phyloP scores from a whole-genome alignment of 345 rosid genomes.

The Eucalyptus decipiens region DNA sequence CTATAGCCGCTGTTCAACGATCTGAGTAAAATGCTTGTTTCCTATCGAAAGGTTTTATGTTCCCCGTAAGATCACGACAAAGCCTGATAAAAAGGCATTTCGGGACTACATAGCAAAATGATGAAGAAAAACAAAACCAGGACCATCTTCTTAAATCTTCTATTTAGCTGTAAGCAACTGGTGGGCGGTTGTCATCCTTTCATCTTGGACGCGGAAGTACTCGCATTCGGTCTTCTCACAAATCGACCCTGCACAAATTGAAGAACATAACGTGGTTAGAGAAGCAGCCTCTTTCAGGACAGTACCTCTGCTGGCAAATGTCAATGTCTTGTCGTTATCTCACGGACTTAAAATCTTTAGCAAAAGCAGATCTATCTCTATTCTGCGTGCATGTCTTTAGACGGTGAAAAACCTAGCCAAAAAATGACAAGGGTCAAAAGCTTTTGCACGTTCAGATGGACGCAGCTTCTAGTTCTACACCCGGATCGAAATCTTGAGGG shows the following conservation, averaged over 20 bases:
- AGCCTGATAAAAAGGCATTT: not conserved
- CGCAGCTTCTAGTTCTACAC: not conserved
- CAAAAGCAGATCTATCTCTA: not conserved
- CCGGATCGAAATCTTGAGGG: not conserved
- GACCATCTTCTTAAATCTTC: not conserved
- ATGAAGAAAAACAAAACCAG: not conserved
- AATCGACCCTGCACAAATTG: conserved; percentile 37
- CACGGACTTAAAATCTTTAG: not conserved
- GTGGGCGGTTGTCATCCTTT: not conserved
- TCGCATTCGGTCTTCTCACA: conserved; percentile 30
- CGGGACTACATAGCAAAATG: not conserved
- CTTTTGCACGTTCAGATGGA: not conserved
- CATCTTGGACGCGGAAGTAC: not conserved
- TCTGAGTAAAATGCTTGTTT: not conserved
- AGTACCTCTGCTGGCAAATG: not conserved
- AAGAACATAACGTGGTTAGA: not conserved
- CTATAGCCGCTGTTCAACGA: not conserved
- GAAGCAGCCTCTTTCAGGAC: not conserved
- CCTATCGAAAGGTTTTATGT: not conserved
- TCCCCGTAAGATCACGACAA: not conserved
- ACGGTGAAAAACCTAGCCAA: not conserved
- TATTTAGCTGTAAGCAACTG: not conserved
- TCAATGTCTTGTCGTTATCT: not conserved
- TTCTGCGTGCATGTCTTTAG: not conserved
- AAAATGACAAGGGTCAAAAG: not conserved